Evolutionary conservation across 2,329 filamentous ascomycete species (phyloP).

Genomic region (Fusarium tricinctum): DNA sequence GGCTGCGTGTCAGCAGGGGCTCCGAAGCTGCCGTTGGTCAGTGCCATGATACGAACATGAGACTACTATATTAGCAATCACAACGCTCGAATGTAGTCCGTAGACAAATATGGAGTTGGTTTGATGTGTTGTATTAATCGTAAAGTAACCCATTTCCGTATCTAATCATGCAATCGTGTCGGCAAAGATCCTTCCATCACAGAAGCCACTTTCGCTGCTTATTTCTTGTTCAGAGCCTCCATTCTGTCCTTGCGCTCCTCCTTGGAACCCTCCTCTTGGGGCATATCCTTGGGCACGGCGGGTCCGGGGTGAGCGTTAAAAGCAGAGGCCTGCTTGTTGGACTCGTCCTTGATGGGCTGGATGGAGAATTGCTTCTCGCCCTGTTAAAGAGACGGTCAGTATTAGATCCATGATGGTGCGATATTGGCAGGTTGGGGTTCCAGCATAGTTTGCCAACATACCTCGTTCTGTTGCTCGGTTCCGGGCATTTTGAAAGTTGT

Average conservation of each 20-base stretch:
- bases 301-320: constrained; percentile 71
- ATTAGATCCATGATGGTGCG: constrained; percentile 1
- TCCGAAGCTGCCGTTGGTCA: constrained; percentile 31
- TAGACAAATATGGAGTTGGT: constrained; percentile 5
- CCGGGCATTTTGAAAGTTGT: constrained; percentile 47
- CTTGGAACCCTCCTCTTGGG: constrained; percentile 71
- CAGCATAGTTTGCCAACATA: constrained; percentile 22
- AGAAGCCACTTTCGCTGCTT: constrained; percentile 11
- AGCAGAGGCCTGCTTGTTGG: constrained; percentile 63
- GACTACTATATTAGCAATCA: constrained; percentile 15
- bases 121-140: constrained; percentile 31
- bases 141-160: constrained; percentile 22
- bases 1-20: constrained; percentile 34
- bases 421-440: neutral
- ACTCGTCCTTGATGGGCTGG: constrained; percentile 61
- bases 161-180: constrained; percentile 45
- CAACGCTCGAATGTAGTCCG: constrained; percentile 5
- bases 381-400: constrained; percentile 42
- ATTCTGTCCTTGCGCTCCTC: constrained; percentile 77
- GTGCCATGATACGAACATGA: constrained; percentile 35
- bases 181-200: constrained; percentile 6
- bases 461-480: constrained; percentile 53
- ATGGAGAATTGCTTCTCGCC: constrained; percentile 62
- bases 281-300: constrained; percentile 67
- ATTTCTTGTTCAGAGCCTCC: constrained; percentile 73